Evolutionary conservation across 257 asterid species (phyloP), one percentile per base, ranked within the genome.

Genomic region (Sherardia arvensis): DNA sequence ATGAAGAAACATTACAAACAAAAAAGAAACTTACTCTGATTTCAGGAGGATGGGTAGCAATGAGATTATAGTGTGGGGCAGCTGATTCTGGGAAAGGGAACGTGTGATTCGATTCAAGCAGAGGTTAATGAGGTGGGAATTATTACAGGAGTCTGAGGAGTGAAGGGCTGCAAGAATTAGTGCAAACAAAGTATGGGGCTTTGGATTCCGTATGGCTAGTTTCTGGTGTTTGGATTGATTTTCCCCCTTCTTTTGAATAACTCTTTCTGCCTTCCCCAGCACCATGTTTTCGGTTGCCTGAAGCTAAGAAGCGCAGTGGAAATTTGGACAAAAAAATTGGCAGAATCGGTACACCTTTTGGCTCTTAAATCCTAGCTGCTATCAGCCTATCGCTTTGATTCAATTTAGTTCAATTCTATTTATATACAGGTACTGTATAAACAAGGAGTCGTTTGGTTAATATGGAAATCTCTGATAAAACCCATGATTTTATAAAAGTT

Each of bases 1-100:
- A 43, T 29, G 7, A 1, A n/a, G 43, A 1, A 47, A 51, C 4
- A 29, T 21, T 9, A n/a, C n/a, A n/a, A n/a, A n/a, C n/a, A n/a
- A n/a, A n/a, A 10, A 2, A 55, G 59, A 26, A 5, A 73, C n/a
- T 77, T 87, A 90, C 97, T 65, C 73, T 74, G 81, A 85, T 32
- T 75, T 73, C 20, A 90, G 79, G 57, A 90, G 86, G 29, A 80
- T 8, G 25, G 95, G 95, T 28, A 90, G 79, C 90, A 90, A 67
- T 15, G 94, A 75, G 62, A 85, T 79, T 72, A 87, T 21, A 28
- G 83, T 15, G 23, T 85, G 82, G 62, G 63, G 66, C 30, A 73
- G 59, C 14, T 64, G 65, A 38, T 56, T 49, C 28, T 53, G 77
- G 59, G 81, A 78, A 49, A 86, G 83, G 12, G 78, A 78, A 36